Base-by-base conservation (phyloP, 2,329 filamentous ascomycete species). In the Penicillium crustosum region DNA sequence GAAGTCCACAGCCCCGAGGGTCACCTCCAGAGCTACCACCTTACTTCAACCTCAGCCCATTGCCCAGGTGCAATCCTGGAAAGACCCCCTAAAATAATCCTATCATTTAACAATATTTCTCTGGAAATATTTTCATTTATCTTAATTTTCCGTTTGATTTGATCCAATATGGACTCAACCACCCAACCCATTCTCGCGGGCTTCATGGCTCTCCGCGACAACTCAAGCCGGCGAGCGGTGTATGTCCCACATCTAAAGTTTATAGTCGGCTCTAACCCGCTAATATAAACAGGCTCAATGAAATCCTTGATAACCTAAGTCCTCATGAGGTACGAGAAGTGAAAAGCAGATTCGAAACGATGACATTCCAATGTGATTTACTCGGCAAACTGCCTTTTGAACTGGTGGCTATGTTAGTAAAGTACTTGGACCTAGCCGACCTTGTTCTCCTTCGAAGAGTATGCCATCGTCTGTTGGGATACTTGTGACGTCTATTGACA, bases 271-370 rank as follows among this genome's bases (percentile, higher is more conserved):
- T 36, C 23, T 23, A 39, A 31, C 17, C 19, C 25, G 38, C 39
- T 44, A 9, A 58, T 23, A 13, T 5, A 48, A 48, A 15, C 60
- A 76, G 73, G 33, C 67, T 66, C 33, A 65, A 62, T 42, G 62
- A 60, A 7, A 62, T 77, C 27, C 42, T 75, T 33, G 60, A 68
- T 41, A 59, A 67, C 25, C 57, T 77, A 27, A 49, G 36, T 15
- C 52, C 57, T 4, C 31, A 68, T 42, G 74, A 76, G 61, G 73
- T 71, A 68, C 69, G 71, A 17, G 65, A 71, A 43, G 55, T 74
- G 10, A 62, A 65, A 53, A 33, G 53, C 19, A 63, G 60, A 36
- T 49, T 68, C 6, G 57, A 66, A 36, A 19, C 52, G n/a, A 56
- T 55, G 19, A 63, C 61, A 15, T 68, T 75, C 27, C 61, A 72